Evolutionary conservation across 805 yeast genomes (phyloP).

Genomic region (Metschnikowia aberdeeniae): DNA sequence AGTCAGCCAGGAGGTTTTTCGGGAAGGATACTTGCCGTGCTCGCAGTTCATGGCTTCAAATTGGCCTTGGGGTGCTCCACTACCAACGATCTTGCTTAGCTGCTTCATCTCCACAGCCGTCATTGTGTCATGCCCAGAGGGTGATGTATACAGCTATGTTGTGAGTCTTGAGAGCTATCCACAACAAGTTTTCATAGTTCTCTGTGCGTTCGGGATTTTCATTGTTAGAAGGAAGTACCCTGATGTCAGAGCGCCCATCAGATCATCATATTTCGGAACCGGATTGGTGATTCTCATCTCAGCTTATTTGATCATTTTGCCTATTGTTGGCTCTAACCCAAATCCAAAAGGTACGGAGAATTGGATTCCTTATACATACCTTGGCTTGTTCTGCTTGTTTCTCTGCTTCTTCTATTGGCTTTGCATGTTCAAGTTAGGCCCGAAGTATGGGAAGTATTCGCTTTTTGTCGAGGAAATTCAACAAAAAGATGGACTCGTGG

Average conservation of each 20-base stretch:
- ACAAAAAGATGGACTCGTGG: slow-evolving; percentile 54
- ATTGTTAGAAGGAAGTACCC: slow-evolving; percentile 50
- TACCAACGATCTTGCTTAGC: slow-evolving; percentile 47
- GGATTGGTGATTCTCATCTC: slow-evolving; percentile 43
- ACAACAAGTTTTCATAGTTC: slow-evolving; percentile 44
- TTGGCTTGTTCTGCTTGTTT: slow-evolving; percentile 40
- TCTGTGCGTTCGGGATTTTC: slow-evolving; percentile 56
- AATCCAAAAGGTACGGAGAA: slow-evolving; percentile 39
- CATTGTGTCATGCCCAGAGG: slow-evolving; percentile 40
- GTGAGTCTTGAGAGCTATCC: slow-evolving; percentile 52
- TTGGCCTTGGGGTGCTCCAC: slow-evolving; percentile 54
- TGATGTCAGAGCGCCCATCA: slow-evolving; percentile 46
- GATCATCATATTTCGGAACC: slow-evolving; percentile 49
- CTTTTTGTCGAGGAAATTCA: slow-evolving; percentile 38
- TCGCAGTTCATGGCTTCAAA: slow-evolving; percentile 50
- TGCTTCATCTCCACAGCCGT: slow-evolving; percentile 38
- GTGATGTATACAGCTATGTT: slow-evolving; percentile 49
- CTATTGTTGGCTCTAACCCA: slow-evolving; percentile 35
- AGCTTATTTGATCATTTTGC: slow-evolving; percentile 48
- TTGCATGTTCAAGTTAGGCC: slow-evolving; percentile 45
- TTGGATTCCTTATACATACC: slow-evolving; percentile 49
- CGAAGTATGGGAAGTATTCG: slow-evolving; percentile 43
- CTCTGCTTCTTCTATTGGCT: slow-evolving; percentile 54
- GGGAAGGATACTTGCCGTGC: slow-evolving; percentile 60
- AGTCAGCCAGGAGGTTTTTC: slow-evolving; percentile 60